A percentile compares a stretch with the other conserved stretches of the same genome.
phyloP scores from a whole-genome alignment of 2,329 filamentous ascomycete genomes.

The Phialophora verrucosa region DNA sequence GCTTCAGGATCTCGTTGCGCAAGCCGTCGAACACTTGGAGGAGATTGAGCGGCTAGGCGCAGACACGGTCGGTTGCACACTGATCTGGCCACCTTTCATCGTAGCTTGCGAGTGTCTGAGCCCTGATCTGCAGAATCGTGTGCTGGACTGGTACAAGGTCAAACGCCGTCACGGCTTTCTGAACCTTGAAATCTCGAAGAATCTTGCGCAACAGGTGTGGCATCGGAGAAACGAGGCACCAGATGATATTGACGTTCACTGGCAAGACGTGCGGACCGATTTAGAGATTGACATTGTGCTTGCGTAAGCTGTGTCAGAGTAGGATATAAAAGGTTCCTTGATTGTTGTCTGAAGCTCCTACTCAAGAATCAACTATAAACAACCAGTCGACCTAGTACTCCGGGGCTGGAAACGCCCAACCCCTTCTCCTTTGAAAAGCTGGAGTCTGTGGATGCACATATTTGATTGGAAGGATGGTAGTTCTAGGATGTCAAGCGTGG shows the following conservation, averaged over 20 bases:
- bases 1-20: slow-evolving; percentile 45
- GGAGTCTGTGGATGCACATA: too few species aligned
- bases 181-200: slow-evolving; percentile 44
- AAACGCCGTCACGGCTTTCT: slow-evolving; percentile 47
- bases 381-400: too few species aligned
- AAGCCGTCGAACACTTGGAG: slow-evolving; percentile 44
- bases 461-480: too few species aligned
- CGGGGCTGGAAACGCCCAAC: too few species aligned
- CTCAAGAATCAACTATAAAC: too few species aligned
- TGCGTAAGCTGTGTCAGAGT: slow-evolving; percentile 18
- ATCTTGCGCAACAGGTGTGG: slow-evolving; percentile 45
- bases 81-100: slow-evolving; percentile 48
- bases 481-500: too few species aligned
- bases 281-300: slow-evolving; percentile 46
- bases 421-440: too few species aligned
- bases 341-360: too few species aligned
- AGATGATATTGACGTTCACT: slow-evolving; percentile 27
- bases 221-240: slow-evolving; percentile 33
- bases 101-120: slow-evolving; percentile 46
- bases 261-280: slow-evolving; percentile 45
- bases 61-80: slow-evolving; percentile 44
- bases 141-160: slow-evolving; percentile 43
- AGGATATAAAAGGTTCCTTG: too few species aligned
- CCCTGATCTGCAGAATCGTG: slow-evolving; percentile 40
- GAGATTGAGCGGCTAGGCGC: slow-evolving; percentile 42